phyloP scores from a whole-genome alignment of 2,329 filamentous ascomycete genomes.

The Scytalidium lignicola region DNA sequence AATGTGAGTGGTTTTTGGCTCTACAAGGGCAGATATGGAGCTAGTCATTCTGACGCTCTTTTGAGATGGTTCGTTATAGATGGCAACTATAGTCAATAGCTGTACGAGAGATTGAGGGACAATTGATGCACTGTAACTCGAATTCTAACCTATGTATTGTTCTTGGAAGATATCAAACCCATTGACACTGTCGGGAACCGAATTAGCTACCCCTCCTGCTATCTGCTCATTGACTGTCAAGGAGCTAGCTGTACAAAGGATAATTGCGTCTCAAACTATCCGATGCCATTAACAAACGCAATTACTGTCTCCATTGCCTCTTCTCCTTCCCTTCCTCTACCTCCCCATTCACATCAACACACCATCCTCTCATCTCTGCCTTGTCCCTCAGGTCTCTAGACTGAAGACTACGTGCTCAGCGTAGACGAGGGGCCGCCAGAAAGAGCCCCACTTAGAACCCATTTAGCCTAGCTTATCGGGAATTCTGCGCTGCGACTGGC shows the following conservation, averaged over 20 bases:
- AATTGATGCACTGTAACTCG: not conserved
- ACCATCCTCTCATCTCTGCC: too few species aligned
- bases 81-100: not conserved
- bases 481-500: not conserved
- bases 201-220: not conserved
- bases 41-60: not conserved
- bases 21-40: not conserved
- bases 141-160: not conserved
- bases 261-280: too few species aligned
- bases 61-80: not conserved
- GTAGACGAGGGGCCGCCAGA: not conserved
- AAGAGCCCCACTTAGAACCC: not conserved
- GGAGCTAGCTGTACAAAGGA: too few species aligned
- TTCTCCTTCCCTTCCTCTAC: too few species aligned
- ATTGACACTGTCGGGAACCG: not conserved
- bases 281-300: too few species aligned
- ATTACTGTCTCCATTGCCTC: too few species aligned
- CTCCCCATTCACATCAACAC: too few species aligned
- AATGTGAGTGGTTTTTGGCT: conserved; percentile 44
- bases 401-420: not conserved
- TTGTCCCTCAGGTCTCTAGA: not conserved
- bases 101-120: not conserved
- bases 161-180: not conserved
- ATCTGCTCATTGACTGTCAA: not conserved
- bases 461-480: not conserved